These are phyloP conservation scores for Didymella pomorum DNA, from an alignment of 2,329 filamentous ascomycete species.

Conservation along the genomic window DNA sequence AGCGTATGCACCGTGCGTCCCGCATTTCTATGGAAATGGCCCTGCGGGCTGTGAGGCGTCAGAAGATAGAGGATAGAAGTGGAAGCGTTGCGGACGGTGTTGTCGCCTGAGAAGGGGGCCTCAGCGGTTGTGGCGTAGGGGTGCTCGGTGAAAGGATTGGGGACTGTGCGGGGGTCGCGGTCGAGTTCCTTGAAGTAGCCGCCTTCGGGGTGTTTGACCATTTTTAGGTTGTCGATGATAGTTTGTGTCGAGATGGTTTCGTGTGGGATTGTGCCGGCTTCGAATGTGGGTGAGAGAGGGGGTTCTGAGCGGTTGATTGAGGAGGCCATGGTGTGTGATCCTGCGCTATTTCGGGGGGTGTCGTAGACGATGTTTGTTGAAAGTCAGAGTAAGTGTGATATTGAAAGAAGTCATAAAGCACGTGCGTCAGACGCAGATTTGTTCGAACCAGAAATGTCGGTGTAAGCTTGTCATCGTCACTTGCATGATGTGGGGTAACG, in stretches of 20 bases:
- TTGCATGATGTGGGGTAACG: constrained; percentile 11
- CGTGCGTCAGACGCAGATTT: constrained; percentile 4
- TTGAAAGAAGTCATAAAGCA: background rate
- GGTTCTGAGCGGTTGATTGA: background rate
- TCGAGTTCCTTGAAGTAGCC: constrained; percentile 62
- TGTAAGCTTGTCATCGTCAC: constrained; percentile 8
- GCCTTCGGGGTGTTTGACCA: constrained; percentile 58
- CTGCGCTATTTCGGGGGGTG: background rate
- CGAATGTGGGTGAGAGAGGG: constrained; percentile 10
- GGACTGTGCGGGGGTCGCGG: constrained; percentile 55
- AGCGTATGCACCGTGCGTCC: constrained; percentile 70
- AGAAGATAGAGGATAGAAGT: constrained; percentile 73
- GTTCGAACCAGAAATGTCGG: constrained; percentile 6
- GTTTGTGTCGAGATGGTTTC: constrained; percentile 25
- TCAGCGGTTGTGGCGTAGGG: constrained; percentile 15
- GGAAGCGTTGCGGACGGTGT: constrained; percentile 55
- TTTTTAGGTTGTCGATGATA: constrained; percentile 47
- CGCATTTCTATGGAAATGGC: constrained; percentile 70
- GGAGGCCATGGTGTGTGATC: background rate
- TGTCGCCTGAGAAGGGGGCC: background rate
- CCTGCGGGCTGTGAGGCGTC: constrained; percentile 63
- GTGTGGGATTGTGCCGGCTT: background rate
- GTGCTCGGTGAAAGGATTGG: constrained; percentile 60
- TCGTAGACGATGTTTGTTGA: too few species aligned
- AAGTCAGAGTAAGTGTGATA: background rate